Conservation (phyloP, 768 basidiomycete genomes). For the Chalciporus chontae region DNA sequence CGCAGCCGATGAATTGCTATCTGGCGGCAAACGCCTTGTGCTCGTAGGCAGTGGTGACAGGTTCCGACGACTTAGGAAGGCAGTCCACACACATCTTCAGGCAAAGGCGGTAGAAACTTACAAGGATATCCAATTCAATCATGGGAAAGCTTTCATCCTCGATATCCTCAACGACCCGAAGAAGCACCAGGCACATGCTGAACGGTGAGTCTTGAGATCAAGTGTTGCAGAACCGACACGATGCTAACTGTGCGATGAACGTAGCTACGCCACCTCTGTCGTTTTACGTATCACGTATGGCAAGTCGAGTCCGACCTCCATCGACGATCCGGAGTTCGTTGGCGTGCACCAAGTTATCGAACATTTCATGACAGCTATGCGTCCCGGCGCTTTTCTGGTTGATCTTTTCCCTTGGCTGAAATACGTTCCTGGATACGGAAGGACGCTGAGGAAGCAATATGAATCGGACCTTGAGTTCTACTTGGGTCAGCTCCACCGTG, state of each 20-base stretch:
- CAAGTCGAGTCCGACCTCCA: constrained; percentile 29
- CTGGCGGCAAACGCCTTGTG: constrained; percentile 54
- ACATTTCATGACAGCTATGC: constrained; percentile 35
- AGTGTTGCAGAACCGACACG: too few species aligned
- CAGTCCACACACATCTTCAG: constrained; percentile 56
- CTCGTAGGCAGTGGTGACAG: constrained; percentile 54
- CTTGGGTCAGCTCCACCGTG: constrained; percentile 48
- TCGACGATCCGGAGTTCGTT: constrained; percentile 30
- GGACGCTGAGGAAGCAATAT: constrained; percentile 4
- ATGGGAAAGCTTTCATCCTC: constrained; percentile 27
- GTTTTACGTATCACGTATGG: constrained; percentile 35
- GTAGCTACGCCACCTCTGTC: constrained; percentile 30
- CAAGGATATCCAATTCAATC: constrained; percentile 42
- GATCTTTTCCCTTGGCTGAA: constrained; percentile 36
- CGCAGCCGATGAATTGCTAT: constrained; percentile 56
- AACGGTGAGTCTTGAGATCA: constrained; percentile 21
- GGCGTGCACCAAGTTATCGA: constrained; percentile 31
- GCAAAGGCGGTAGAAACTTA: constrained; percentile 49
- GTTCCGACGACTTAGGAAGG: constrained; percentile 59
- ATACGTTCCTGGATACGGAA: constrained; percentile 60
- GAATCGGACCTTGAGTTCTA: constrained; percentile 44
- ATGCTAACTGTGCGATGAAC: too few species aligned
- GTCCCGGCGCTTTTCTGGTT: constrained; percentile 34
- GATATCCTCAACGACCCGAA: constrained; percentile 31
- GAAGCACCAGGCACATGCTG: constrained; percentile 52